Evolutionary conservation across 352 stramenopile species (phyloP).

Genomic region (Bremia lactucae): DNA sequence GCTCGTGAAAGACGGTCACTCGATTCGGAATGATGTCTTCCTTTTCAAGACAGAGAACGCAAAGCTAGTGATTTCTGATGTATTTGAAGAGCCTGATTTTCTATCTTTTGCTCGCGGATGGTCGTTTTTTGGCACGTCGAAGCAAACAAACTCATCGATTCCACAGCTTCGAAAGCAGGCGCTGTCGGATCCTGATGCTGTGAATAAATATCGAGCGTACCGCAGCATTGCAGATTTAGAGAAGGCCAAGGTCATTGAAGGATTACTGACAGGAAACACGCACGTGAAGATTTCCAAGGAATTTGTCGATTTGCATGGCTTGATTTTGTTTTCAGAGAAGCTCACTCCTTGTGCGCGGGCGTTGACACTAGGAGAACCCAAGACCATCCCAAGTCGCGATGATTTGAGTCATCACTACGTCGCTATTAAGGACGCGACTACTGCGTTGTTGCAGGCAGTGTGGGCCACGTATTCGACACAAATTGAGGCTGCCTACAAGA

Average conservation of each 20-base stretch:
- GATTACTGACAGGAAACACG: conserved; percentile 34
- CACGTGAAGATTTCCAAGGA: conserved; percentile 43
- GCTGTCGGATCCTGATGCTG: conserved; percentile 50
- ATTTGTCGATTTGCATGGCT: conserved; percentile 50
- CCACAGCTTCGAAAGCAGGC: conserved; percentile 51
- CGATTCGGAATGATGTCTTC: conserved; percentile 46
- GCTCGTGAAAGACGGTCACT: conserved; percentile 54
- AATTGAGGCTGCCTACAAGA: conserved; percentile 53
- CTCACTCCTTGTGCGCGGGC: conserved; percentile 52
- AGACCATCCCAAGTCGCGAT: conserved; percentile 47
- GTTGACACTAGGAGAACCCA: conserved; percentile 41
- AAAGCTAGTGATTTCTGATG: conserved; percentile 39
- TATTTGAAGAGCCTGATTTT: conserved; percentile 47
- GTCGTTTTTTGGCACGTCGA: conserved; percentile 73
- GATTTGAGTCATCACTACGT: conserved; percentile 65
- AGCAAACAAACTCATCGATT: conserved; percentile 41
- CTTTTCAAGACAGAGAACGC: conserved; percentile 48
- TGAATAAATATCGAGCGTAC: conserved; percentile 75
- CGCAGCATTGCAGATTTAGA: conserved; percentile 51
- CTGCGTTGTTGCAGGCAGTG: conserved; percentile 50
- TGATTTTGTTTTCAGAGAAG: conserved; percentile 61
- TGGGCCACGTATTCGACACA: conserved; percentile 51
- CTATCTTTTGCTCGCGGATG: conserved; percentile 65
- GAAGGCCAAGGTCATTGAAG: conserved; percentile 62
- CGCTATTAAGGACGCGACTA: conserved; percentile 51